Evolutionary conservation across 1,284 basidiomycete genomes (phyloP).

Genomic region (Puccinia polysora): DNA sequence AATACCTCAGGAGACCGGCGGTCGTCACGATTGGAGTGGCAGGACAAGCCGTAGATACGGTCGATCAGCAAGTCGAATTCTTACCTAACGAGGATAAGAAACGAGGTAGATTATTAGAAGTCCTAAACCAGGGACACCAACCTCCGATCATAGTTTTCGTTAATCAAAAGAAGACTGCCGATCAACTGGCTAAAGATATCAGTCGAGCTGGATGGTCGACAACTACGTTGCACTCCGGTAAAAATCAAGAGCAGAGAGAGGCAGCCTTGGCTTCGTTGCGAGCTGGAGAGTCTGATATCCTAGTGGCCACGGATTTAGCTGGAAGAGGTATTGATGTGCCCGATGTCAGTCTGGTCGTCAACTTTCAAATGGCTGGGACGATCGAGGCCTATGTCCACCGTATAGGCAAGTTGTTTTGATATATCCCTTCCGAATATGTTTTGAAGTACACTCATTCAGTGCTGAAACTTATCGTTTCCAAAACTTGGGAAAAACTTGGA

Average conservation of each 20-base stretch:
- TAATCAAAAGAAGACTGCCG: conserved; percentile 98
- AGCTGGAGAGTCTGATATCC: conserved; percentile 71
- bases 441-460: background rate
- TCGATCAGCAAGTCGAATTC: conserved; percentile 94
- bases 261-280: conserved; percentile 80
- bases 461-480: background rate
- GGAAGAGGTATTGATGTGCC: conserved; percentile 98
- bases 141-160: conserved; percentile 98
- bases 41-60: conserved; percentile 93
- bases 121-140: conserved; percentile 71
- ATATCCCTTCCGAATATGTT: background rate
- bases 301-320: conserved; percentile 95
- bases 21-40: conserved; percentile 96
- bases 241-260: conserved; percentile 94
- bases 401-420: conserved; percentile 62
- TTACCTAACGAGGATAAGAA: conserved; percentile 88
- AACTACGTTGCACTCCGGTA: conserved; percentile 88
- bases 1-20: conserved; percentile 86
- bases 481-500: background rate
- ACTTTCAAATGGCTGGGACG: conserved; percentile 91
- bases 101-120: conserved; percentile 77
- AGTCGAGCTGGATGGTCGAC: conserved; percentile 79
- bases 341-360: conserved; percentile 90
- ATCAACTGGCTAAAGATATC: conserved; percentile 88
- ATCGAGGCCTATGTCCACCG: conserved; percentile 97